Percentiles rank a stretch among this genome's conserved stretches.
These are phyloP conservation scores for Hymenoscyphus scutula DNA, from an alignment of 2,329 filamentous ascomycete genomes.

Conservation along the genomic window DNA sequence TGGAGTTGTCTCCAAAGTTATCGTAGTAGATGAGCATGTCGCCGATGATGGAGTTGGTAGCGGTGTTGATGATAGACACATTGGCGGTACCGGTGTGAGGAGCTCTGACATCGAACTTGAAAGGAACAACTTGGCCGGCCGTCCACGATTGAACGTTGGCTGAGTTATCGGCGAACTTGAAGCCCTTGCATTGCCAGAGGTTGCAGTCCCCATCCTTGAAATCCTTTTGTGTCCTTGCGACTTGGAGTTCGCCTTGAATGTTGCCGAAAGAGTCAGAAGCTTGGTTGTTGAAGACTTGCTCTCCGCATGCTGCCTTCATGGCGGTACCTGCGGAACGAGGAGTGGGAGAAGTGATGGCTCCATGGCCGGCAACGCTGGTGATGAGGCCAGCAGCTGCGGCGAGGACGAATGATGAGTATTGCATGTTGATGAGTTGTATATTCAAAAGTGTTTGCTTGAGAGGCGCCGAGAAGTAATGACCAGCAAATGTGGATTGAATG, in stretches of 20 bases:
- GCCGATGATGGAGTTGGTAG: conserved; percentile 49
- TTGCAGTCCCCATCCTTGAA: conserved; percentile 36
- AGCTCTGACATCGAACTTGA: conserved; percentile 44
- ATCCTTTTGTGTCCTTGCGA: conserved; percentile 38
- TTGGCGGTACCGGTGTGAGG: conserved; percentile 55
- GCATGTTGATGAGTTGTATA: conserved; percentile 24
- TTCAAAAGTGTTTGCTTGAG: neutral
- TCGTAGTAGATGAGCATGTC: conserved; percentile 46
- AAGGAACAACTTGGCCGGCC: conserved; percentile 43
- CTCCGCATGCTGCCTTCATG: conserved; percentile 46
- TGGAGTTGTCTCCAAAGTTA: conserved; percentile 48
- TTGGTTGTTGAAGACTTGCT: conserved; percentile 40
- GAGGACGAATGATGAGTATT: conserved; percentile 29
- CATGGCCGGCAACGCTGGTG: conserved; percentile 47
- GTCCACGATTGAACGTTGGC: conserved; percentile 43
- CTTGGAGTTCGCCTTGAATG: conserved; percentile 38
- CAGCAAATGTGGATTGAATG: conserved; percentile 24
- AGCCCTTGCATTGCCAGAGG: conserved; percentile 49
- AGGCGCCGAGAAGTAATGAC: conserved; percentile 17
- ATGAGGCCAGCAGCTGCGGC: conserved; percentile 31
- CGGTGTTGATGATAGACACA: conserved; percentile 51
- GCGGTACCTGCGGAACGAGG: conserved; percentile 44
- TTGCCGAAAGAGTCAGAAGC: conserved; percentile 34
- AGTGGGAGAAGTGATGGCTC: conserved; percentile 44
- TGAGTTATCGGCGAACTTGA: conserved; percentile 44